phyloP scores from a whole-genome alignment of 306 rosid species.

The Biancaea sappan region DNA sequence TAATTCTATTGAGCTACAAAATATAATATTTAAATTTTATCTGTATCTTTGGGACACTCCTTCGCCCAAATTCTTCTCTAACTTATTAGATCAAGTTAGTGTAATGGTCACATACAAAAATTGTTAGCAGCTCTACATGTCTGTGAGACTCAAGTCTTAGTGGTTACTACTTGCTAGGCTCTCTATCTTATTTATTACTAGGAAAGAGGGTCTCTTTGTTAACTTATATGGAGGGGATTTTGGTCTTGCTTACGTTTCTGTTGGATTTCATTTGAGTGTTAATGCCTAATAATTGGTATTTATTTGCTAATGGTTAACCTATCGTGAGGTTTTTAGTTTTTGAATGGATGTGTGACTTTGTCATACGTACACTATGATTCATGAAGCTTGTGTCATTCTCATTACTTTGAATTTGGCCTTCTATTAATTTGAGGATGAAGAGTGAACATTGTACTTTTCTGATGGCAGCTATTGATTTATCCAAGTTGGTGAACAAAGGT shows the following conservation, averaged over 20 bases:
- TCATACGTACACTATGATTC: neutral
- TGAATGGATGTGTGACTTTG: neutral
- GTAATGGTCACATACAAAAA: neutral
- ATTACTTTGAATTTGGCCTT: neutral
- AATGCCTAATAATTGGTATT: neutral
- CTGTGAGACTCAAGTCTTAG: neutral
- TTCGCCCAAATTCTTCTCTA: neutral
- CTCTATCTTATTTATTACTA: neutral
- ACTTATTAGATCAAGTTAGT: neutral
- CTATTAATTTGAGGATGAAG: neutral
- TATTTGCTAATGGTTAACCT: neutral
- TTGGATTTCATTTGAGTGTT: neutral
- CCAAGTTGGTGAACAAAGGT: neutral
- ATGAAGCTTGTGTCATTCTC: neutral
- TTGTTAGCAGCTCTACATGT: neutral
- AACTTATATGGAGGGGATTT: neutral
- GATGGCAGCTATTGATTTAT: slow-evolving; percentile 44
- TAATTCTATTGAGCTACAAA: neutral
- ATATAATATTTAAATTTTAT: too few relatives aligned
- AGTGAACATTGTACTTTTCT: slow-evolving; percentile 19
- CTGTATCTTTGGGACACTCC: neutral
- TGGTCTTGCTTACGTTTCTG: neutral
- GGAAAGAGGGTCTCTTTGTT: neutral
- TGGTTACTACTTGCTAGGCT: neutral
- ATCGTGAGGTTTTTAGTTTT: neutral